Evolutionary conservation across 2,329 filamentous ascomycete species (phyloP).

Genomic region (Emergomyces pasteurianus): DNA sequence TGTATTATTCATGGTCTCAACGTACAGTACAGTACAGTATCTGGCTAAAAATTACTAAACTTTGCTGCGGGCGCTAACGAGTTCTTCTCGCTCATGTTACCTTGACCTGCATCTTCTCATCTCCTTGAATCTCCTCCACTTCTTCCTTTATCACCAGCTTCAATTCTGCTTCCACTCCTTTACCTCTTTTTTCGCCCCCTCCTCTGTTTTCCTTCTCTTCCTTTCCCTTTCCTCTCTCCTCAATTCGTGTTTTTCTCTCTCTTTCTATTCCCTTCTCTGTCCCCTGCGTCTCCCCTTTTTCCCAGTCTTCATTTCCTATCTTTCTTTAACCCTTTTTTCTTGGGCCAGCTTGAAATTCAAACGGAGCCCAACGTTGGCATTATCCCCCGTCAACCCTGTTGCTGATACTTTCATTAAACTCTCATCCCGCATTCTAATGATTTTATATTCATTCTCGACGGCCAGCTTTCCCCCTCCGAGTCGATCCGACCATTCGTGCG

Average conservation of each 20-base stretch:
- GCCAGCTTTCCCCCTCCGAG: neutral
- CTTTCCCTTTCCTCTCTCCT: conserved; percentile 2
- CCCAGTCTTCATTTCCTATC: conserved; percentile 3
- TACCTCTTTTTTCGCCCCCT: conserved; percentile 7
- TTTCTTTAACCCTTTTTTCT: conserved; percentile 3
- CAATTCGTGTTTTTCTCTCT: neutral
- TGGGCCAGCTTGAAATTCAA: neutral
- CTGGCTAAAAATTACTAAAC: neutral
- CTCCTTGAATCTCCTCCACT: conserved; percentile 7
- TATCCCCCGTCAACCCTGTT: neutral
- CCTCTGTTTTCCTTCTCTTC: conserved; percentile 6
- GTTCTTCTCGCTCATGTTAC: neutral
- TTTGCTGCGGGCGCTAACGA: neutral
- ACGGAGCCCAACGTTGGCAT: neutral
- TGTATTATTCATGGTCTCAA: neutral
- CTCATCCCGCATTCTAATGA: neutral
- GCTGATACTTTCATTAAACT: conserved; percentile 3
- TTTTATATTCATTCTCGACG: conserved; percentile 1
- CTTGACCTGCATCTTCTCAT: conserved; percentile 5
- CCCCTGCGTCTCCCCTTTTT: conserved; percentile 2
- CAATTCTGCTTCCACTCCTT: neutral
- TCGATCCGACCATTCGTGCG: neutral
- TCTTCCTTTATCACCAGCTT: conserved; percentile 3
- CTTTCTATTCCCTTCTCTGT: neutral
- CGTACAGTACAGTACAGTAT: no score